phyloP scores from a whole-genome alignment of 345 rosid genomes.

The Hibiscus mutabilis region DNA sequence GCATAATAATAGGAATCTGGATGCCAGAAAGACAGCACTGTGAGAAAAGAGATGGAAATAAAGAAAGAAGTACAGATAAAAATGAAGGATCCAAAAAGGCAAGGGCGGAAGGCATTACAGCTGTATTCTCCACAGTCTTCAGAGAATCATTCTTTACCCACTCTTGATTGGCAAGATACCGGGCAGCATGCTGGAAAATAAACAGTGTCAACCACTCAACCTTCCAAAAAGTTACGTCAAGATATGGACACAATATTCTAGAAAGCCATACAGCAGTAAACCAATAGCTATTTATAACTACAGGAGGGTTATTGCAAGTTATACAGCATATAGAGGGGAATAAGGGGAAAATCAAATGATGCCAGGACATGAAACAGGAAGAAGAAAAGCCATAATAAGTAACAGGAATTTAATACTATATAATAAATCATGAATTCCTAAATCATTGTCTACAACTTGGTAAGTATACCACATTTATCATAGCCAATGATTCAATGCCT shows the following conservation, averaged over 20 bases:
- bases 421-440: background rate
- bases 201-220: conserved; percentile 22
- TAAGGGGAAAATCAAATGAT: background rate
- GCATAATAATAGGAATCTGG: conserved; percentile 92
- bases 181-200: conserved; percentile 81
- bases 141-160: conserved; percentile 96
- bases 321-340: background rate
- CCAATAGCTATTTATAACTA: background rate
- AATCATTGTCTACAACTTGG: background rate
- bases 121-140: conserved; percentile 96
- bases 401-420: background rate
- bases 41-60: conserved; percentile 21
- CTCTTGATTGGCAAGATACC: conserved; percentile 98
- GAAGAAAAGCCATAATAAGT: background rate
- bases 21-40: conserved; percentile 14
- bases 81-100: conserved; percentile 7
- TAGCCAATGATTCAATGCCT: background rate
- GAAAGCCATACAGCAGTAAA: background rate
- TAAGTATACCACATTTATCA: background rate
- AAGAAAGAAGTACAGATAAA: conserved; percentile 11
- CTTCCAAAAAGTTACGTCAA: conserved; percentile 1
- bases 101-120: conserved; percentile 43
- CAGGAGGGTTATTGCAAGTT: background rate
- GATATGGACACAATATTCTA: conserved; percentile 6
- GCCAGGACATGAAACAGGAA: background rate